Evolutionary conservation across 495 filamentous ascomycete genomes (phyloP), one percentile per base, ranked within the genome.

Genomic region (Neurospora pannonica): DNA sequence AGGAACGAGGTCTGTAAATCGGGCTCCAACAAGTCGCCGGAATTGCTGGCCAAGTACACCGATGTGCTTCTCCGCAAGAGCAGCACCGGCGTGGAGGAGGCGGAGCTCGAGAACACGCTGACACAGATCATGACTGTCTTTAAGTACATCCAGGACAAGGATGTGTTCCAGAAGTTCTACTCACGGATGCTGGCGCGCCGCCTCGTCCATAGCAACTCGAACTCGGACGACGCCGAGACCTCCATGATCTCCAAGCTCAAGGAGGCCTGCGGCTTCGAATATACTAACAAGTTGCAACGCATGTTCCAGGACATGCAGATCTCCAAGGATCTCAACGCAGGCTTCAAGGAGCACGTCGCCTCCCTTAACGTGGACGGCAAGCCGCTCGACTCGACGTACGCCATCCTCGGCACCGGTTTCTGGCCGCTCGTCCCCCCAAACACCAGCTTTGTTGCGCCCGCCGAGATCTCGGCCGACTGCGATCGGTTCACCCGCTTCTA

Each of bases 231-330:
- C 82, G 95, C 96, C 0, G 96, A 99, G 84, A 98, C 94, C 0
- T 97, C 93, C 82, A 99, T 99, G 96, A 98, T 99, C 82, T 93
- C 92, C 86, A 99, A 99, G 83, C 88, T 99, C 75, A 99, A 98
- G 85, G 96, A 99, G 81, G 96, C 95, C 0, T 98, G 96, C 79
- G 96, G 96, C 76, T 98, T 97, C 75, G 96, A 99, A 81, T 99
- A 99, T 81, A 99, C 96, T 76, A 98, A 98, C 86, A 98, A 98
- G 83, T 86, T 99, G 70, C 96, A 98, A 85, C 94, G 97, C 78
- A 99, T 99, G 96, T 98, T 98, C 88, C 94, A 98, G 81, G 96
- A 99, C 78, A 98, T 99, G 84, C 96, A 98, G 81, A 96, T 97
- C 71, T 98, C 95, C 77, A 97, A 97, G 82, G 97, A 98, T 84